Conservation (phyloP, 305 asterid genomes). For the Andrographis paniculata region DNA sequence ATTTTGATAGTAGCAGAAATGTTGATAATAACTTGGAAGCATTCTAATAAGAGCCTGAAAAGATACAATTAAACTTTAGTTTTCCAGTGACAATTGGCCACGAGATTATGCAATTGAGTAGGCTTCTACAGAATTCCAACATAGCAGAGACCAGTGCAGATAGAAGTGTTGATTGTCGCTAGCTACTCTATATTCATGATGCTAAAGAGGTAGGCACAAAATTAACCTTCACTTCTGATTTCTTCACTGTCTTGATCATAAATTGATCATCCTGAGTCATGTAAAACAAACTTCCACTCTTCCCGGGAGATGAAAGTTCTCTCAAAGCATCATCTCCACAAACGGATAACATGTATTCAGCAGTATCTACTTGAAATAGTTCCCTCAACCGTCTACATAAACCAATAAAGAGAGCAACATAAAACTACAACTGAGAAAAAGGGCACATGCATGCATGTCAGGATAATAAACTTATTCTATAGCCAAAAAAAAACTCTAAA, state of each 20-base stretch:
- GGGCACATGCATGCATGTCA: too few species aligned
- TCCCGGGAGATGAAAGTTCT: slow-evolving; percentile 97
- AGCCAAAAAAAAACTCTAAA: too few species aligned
- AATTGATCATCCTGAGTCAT: slow-evolving; percentile 93
- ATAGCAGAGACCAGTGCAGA: neutral
- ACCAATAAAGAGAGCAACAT: slow-evolving; percentile 14
- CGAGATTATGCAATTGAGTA: neutral
- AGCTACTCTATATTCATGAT: neutral
- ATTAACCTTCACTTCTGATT: slow-evolving; percentile 96
- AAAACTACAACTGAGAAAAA: too few species aligned
- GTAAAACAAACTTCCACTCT: slow-evolving; percentile 96
- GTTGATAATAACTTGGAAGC: slow-evolving; percentile 84
- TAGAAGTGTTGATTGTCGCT: slow-evolving; percentile 1
- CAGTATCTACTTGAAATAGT: slow-evolving; percentile 92
- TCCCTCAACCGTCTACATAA: slow-evolving; percentile 66
- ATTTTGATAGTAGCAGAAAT: slow-evolving; percentile 69
- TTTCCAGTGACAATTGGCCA: slow-evolving; percentile 1
- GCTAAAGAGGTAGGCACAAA: slow-evolving; percentile 23
- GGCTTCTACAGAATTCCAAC: neutral
- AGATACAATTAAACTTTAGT: slow-evolving; percentile 20
- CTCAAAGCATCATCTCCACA: slow-evolving; percentile 95
- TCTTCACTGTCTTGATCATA: slow-evolving; percentile 94
- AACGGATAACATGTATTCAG: slow-evolving; percentile 91
- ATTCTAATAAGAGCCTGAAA: slow-evolving; percentile 86
- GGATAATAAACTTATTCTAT: too few species aligned